phyloP scores from a whole-genome alignment of 305 asterid species.

The Fraxinus latifolia region DNA sequence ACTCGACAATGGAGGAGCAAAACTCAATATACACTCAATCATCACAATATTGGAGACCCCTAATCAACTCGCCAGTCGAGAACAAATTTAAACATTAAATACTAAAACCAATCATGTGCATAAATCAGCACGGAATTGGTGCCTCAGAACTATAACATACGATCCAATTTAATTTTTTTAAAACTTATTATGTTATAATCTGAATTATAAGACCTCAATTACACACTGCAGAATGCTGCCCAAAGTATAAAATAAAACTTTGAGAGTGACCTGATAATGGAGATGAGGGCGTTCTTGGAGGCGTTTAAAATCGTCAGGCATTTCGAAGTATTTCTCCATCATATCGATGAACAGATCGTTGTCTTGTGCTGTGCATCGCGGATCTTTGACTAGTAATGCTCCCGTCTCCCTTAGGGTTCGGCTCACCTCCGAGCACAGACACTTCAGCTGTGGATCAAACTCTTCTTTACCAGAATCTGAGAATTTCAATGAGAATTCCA shows the following conservation, averaged over 20 bases:
- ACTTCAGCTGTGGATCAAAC: slow-evolving; percentile 42
- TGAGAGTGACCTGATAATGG: slow-evolving; percentile 70
- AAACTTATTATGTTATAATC: background rate
- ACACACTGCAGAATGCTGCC: background rate
- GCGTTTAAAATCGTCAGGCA: slow-evolving; percentile 77
- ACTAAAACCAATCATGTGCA: background rate
- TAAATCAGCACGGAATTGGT: background rate
- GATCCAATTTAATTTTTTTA: background rate
- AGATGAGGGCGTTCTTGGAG: slow-evolving; percentile 81
- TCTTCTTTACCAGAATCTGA: slow-evolving; percentile 21
- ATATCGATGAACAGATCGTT: slow-evolving; percentile 78
- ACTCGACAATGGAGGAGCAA: background rate
- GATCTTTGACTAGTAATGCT: slow-evolving; percentile 92
- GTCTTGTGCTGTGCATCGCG: slow-evolving; percentile 77
- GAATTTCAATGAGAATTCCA: slow-evolving; percentile 28
- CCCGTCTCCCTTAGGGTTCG: slow-evolving; percentile 88
- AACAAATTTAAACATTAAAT: background rate
- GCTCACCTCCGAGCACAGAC: slow-evolving; percentile 72
- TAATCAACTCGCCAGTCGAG: background rate
- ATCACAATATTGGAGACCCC: background rate
- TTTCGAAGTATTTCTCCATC: slow-evolving; percentile 89
- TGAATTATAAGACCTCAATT: background rate
- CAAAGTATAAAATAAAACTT: background rate
- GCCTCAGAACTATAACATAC: background rate
- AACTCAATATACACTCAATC: background rate